phyloP scores from a whole-genome alignment of 2,329 filamentous ascomycete species.

The Clonostachys rosea region DNA sequence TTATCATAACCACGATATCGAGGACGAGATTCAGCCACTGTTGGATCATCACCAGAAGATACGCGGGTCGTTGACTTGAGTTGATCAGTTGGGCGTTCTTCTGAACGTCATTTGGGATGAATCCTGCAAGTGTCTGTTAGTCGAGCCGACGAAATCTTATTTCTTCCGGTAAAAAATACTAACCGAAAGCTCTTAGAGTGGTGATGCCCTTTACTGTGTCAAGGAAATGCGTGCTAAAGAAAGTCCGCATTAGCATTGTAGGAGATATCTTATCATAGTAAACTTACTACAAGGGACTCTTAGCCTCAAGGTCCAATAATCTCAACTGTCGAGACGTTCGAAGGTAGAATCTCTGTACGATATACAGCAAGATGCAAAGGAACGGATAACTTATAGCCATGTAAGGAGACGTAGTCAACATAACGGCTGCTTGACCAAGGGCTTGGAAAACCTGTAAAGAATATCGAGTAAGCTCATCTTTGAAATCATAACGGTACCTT shows the following conservation, averaged over 20 bases:
- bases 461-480: background rate
- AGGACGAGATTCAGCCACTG: conserved; percentile 49
- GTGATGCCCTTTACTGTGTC: conserved; percentile 47
- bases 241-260: background rate
- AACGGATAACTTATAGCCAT: conserved; percentile 45
- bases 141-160: too few relatives aligned
- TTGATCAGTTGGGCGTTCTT: conserved; percentile 43
- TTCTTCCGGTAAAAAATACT: conserved; percentile 19
- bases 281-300: conserved; percentile 49
- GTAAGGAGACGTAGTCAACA: conserved; percentile 35
- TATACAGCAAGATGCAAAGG: conserved; percentile 36
- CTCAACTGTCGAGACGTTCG: conserved; percentile 56
- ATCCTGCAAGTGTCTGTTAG: too few relatives aligned
- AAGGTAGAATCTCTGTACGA: conserved; percentile 53
- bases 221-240: conserved; percentile 36
- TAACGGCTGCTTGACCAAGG: conserved; percentile 39
- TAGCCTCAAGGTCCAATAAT: conserved; percentile 56
- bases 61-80: conserved; percentile 48
- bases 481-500: too few relatives aligned
- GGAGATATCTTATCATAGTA: background rate
- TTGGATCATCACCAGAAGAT: conserved; percentile 51
- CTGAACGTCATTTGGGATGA: conserved; percentile 23
- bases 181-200: conserved; percentile 51
- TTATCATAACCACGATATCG: conserved; percentile 37
- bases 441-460: conserved; percentile 11